These are phyloP conservation scores for Arthrobotrys musiformis DNA, from an alignment of 2,329 filamentous ascomycete genomes.

Conservation along the genomic window DNA sequence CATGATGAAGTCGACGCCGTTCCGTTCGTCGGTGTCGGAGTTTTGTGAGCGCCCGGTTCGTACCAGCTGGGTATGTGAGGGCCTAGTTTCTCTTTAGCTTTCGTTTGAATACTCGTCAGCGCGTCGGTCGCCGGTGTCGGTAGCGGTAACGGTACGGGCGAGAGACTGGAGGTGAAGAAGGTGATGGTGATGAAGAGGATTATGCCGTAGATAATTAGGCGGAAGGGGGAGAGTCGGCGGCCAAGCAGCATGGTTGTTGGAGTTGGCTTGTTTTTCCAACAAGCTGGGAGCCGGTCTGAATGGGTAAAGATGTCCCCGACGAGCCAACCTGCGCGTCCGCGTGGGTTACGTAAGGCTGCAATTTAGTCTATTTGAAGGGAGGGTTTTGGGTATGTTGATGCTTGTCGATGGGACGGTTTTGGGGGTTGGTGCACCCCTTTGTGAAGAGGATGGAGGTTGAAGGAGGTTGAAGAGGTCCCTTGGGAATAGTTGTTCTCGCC, in stretches of 20 bases:
- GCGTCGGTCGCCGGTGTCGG: slow-evolving; percentile 51
- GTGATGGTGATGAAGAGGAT: slow-evolving; percentile 64
- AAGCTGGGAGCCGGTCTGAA: slow-evolving; percentile 17
- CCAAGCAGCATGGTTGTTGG: slow-evolving; percentile 45
- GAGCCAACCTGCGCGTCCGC: neutral
- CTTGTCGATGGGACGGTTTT: neutral
- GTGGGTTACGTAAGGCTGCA: neutral
- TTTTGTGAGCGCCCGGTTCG: slow-evolving; percentile 71
- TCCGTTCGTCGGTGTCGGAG: slow-evolving; percentile 47
- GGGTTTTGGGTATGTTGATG: neutral
- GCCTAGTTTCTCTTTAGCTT: slow-evolving; percentile 53
- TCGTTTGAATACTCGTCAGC: slow-evolving; percentile 41
- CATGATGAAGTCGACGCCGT: slow-evolving; percentile 66
- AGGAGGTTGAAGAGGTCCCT: neutral
- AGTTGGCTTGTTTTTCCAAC: no score
- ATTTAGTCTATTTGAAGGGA: neutral
- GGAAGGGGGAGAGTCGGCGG: slow-evolving; percentile 56
- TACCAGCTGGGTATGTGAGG: slow-evolving; percentile 48
- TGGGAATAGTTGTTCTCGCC: neutral
- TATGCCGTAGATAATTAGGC: slow-evolving; percentile 62
- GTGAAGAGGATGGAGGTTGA: neutral
- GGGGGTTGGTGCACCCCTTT: neutral
- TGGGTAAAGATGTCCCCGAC: slow-evolving; percentile 23
- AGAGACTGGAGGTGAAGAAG: slow-evolving; percentile 64
- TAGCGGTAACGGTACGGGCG: slow-evolving; percentile 61